Conservation (phyloP, 768 basidiomycete genomes). For the Pisolithus orientalis region DNA sequence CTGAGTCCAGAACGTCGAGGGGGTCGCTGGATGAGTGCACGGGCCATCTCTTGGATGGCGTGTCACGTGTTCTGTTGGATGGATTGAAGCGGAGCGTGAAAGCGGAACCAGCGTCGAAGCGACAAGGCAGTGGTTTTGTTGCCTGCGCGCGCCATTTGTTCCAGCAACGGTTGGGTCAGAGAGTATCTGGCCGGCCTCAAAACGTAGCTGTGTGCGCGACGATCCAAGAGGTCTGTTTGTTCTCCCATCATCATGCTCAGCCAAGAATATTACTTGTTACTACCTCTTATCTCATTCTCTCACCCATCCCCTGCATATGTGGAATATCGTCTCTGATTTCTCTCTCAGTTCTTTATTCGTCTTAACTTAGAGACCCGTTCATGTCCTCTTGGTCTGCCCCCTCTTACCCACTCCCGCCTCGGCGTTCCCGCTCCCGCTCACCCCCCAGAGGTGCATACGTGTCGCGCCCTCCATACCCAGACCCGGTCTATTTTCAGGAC, state of each 20-base stretch:
- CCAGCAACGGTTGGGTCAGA: constrained; percentile 33
- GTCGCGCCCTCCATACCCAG: constrained; percentile 50
- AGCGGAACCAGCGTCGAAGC: neutral
- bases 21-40: constrained; percentile 2
- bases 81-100: constrained; percentile 21
- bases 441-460: constrained; percentile 50
- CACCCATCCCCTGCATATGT: constrained; percentile 28
- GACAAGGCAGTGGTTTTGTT: constrained; percentile 24
- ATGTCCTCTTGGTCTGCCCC: constrained; percentile 73
- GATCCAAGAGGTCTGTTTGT: constrained; percentile 83
- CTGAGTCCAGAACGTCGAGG: neutral
- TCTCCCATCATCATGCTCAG: constrained; percentile 70
- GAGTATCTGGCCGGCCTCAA: constrained; percentile 25
- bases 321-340: constrained; percentile 40
- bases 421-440: constrained; percentile 81
- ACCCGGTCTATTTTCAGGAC: constrained; percentile 50
- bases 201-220: constrained; percentile 40
- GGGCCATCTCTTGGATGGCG: neutral
- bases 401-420: constrained; percentile 66
- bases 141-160: constrained; percentile 57
- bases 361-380: constrained; percentile 31
- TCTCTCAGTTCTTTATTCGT: constrained; percentile 36
- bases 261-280: constrained; percentile 16
- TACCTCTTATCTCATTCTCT: constrained; percentile 48
- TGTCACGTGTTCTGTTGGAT: constrained; percentile 1